Evolutionary conservation across 2,329 filamentous ascomycete species (phyloP).

Genomic region (Colletotrichum caudatum): DNA sequence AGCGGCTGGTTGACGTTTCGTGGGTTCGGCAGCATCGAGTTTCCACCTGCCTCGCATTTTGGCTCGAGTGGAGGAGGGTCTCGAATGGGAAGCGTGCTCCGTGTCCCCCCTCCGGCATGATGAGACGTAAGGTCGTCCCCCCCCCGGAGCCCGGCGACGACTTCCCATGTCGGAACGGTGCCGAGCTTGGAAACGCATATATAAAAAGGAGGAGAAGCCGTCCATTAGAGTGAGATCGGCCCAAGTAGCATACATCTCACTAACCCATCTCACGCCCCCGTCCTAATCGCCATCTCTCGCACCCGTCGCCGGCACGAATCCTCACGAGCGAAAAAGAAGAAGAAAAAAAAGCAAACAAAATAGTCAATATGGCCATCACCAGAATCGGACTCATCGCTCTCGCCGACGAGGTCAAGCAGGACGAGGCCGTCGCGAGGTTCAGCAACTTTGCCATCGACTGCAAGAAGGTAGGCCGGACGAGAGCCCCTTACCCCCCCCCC

Average conservation of each 20-base stretch:
- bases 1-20: conserved; percentile 3
- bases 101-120: conserved; percentile 10
- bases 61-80: neutral
- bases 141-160: conserved; percentile 22
- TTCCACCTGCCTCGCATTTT: neutral
- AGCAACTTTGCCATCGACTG: conserved; percentile 30
- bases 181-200: conserved; percentile 21
- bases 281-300: too few species aligned
- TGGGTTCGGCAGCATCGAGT: too few species aligned
- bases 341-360: neutral
- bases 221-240: fast-evolving
- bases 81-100: conserved; percentile 2
- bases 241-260: neutral
- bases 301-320: neutral
- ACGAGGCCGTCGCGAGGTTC: conserved; percentile 30
- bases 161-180: conserved; percentile 9
- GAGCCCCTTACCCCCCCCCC: neutral
- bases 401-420: conserved; percentile 28
- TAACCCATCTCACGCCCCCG: neutral
- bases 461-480: conserved; percentile 17
- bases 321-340: neutral
- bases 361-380: conserved; percentile 29
- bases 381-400: conserved; percentile 37
- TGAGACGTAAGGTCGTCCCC: conserved; percentile 12
- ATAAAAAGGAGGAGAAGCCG: neutral